Base-by-base conservation (phyloP, 305 asterid genomes). In the Plantago coronopus region DNA sequence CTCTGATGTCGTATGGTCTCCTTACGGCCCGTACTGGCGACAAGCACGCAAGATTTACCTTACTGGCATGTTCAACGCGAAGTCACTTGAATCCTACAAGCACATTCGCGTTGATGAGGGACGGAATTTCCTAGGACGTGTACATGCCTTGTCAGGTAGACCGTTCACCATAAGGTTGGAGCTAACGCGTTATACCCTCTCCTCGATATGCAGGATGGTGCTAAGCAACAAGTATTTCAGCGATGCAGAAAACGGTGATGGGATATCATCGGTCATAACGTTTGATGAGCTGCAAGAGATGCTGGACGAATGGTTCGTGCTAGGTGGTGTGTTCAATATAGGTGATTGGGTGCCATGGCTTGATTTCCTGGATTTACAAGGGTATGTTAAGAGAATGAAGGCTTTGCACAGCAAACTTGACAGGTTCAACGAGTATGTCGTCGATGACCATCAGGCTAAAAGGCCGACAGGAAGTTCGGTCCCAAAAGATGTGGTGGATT, bases 291-390 rank as follows among this genome's bases (percentile, higher is more conserved):
- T 63, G 61, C 25, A 13, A 63, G 61, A 15, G 27, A 40, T 63
- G 61, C 14, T 53, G 13, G 76, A 62, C 1, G 69, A 78, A 49
- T 78, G 74, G 80, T 48, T 74, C 44, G 2, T 51, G 54, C 63
- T 65, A 0, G 57, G n/a, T 8, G 74, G 80, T 7, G 75, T 46
- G 22, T 40, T 70, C 18, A 74, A 73, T 47, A 19, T 74, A 8
- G 82, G 79, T 23, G 78, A 74, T 5, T 74, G 77, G 75, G 63
- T 71, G 17, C 80, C 83, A 44, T 68, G 76, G 76, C 78, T 74
- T 12, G 44, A 46, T 8, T 64, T 61, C 13, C 62, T 77, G 4
- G 83, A 78, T 54, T 19, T 78, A 37, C 74, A 74, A 25, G 76
- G 83, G 0, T 68, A 68, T 59, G 69, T 62, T 8, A 71, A 68